Percentiles rank a stretch among this genome's conserved stretches.
These are phyloP conservation scores for Aschersonia sp. DNA, from an alignment of 2,329 filamentous ascomycete species.

Conservation along the genomic window DNA sequence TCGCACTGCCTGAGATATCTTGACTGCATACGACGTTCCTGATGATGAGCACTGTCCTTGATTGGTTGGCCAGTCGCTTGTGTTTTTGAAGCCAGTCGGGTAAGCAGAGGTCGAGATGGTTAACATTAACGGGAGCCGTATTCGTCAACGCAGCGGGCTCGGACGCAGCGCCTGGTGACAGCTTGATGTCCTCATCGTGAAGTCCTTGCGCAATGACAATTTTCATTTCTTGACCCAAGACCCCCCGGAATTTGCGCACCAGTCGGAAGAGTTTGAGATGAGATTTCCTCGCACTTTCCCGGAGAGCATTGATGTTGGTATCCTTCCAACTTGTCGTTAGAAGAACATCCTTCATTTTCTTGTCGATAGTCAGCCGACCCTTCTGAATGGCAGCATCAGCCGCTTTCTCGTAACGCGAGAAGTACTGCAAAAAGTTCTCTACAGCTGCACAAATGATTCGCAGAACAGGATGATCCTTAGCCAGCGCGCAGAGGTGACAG, in stretches of 20 bases:
- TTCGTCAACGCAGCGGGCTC: conserved; percentile 1
- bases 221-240: conserved; percentile 65
- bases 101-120: conserved; percentile 11
- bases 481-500: conserved; percentile 50
- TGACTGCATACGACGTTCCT: conserved; percentile 41
- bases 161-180: conserved; percentile 1
- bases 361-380: conserved; percentile 67
- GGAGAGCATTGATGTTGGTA: conserved; percentile 79
- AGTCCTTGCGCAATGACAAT: conserved; percentile 45
- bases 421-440: conserved; percentile 64
- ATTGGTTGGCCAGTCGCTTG: conserved; percentile 56
- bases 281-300: conserved; percentile 78
- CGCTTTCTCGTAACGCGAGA: conserved; percentile 52
- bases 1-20: conserved; percentile 36
- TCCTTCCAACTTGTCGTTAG: conserved; percentile 96
- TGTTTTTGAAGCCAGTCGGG: conserved; percentile 30
- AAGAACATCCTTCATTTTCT: conserved; percentile 84
- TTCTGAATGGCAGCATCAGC: conserved; percentile 51
- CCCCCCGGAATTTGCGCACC: conserved; percentile 73
- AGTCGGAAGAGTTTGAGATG: conserved; percentile 87
- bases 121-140: conserved; percentile 7
- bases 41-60: conserved; percentile 64
- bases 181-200: conserved; percentile 29
- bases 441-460: conserved; percentile 48
- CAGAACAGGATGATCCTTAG: conserved; percentile 43